phyloP scores from a whole-genome alignment of 208 protist genomes.

The Tritrichomonas foetus region DNA sequence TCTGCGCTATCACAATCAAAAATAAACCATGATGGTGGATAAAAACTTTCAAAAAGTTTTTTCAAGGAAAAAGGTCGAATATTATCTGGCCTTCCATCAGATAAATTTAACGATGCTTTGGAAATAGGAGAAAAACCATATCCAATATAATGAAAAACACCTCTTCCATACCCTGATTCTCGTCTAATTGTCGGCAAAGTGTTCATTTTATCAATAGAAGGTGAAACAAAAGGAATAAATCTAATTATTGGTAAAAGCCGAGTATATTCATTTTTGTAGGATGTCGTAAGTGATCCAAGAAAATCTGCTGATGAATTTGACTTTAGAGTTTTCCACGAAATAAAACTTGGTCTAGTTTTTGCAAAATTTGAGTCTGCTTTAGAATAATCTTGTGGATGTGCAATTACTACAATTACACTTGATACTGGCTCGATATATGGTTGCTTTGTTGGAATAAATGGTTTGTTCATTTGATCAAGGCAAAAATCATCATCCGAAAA shows the following conservation, averaged over 20 bases:
- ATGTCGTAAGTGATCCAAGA: background rate
- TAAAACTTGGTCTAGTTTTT: too few species aligned
- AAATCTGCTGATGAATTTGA: background rate
- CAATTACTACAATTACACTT: too few species aligned
- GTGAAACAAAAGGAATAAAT: background rate
- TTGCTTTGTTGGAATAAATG: too few species aligned
- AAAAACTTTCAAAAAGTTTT: background rate
- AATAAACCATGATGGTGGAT: slow-evolving; percentile 18
- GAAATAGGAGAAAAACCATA: background rate
- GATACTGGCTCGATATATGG: too few species aligned
- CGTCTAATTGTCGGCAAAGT: background rate
- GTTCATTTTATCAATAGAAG: background rate
- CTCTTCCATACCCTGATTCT: background rate
- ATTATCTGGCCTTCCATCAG: background rate
- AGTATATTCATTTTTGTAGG: background rate
- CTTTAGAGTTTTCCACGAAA: background rate
- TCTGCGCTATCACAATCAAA: background rate
- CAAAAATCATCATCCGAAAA: too few species aligned
- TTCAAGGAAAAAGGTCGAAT: background rate
- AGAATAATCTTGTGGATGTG: too few species aligned
- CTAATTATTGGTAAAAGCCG: background rate
- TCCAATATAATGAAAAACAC: slow-evolving; percentile 22
- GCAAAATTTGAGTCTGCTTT: too few species aligned
- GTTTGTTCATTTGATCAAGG: too few species aligned
- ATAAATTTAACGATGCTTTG: background rate